These are phyloP conservation scores for Kalaharituber pfeilii DNA, from an alignment of 2,329 filamentous ascomycete genomes.

Conservation along the genomic window DNA sequence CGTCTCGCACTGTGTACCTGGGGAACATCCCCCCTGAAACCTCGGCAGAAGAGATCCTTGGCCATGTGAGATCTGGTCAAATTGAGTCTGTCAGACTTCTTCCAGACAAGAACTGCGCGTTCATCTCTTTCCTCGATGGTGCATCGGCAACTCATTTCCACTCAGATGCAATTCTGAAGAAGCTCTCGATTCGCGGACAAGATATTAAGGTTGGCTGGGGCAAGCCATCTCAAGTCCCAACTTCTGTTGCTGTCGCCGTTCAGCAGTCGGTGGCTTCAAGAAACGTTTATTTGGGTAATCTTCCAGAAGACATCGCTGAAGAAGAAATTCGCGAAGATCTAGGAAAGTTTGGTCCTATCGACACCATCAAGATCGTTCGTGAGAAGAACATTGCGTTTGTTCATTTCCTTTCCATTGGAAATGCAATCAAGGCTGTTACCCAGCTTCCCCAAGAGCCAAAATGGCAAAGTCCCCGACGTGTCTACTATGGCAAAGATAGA, in stretches of 20 bases:
- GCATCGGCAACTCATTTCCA: conserved; percentile 98
- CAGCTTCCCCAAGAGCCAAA: conserved; percentile 91
- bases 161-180: conserved; percentile 98
- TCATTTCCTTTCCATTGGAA: conserved; percentile 91
- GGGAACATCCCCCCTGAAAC: conserved; percentile 98
- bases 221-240: conserved; percentile 94
- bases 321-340: conserved; percentile 88
- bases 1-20: conserved; percentile 89
- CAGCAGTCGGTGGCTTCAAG: conserved; percentile 93
- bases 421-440: conserved; percentile 93
- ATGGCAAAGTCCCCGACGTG: conserved; percentile 87
- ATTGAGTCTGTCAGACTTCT: conserved; percentile 97
- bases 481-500: conserved; percentile 97
- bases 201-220: conserved; percentile 99
- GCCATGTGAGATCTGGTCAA: conserved; percentile 90
- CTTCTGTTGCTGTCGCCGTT: conserved; percentile 88
- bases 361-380: conserved; percentile 92
- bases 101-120: conserved; percentile 98
- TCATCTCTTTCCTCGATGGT: conserved; percentile 96
- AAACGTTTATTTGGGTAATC: conserved; percentile 90
- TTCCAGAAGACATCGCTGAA: conserved; percentile 76
- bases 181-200: conserved; percentile 93
- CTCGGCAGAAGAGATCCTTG: conserved; percentile 84
- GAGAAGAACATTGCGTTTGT: conserved; percentile 98
- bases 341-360: conserved; percentile 88